A percentile compares a stretch with the other conserved stretches of the same genome.
phyloP scores from a whole-genome alignment of 75 land plant genomes.

The Adiantum capillusveneris region DNA sequence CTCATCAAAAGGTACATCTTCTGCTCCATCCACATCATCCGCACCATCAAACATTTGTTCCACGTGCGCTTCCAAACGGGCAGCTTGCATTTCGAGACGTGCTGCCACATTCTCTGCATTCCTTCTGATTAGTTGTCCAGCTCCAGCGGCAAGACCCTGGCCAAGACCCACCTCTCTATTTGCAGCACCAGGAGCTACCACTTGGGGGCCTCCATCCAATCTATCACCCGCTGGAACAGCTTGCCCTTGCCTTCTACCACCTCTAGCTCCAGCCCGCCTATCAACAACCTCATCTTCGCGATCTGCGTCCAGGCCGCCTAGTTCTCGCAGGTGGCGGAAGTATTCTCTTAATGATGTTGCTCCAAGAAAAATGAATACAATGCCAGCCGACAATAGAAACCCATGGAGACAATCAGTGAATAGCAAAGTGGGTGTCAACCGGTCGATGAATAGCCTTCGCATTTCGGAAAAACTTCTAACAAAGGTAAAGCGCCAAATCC shows the following conservation, averaged over 20 bases:
- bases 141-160: conserved; percentile 78
- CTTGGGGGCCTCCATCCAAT: conserved; percentile 22
- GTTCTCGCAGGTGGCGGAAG: conserved; percentile 73
- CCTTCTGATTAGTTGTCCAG: conserved; percentile 73
- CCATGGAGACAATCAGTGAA: conserved; percentile 94
- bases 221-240: conserved; percentile 44
- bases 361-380: conserved; percentile 94
- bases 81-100: conserved; percentile 84
- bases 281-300: conserved; percentile 55
- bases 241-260: conserved; percentile 41
- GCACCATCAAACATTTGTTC: conserved; percentile 98
- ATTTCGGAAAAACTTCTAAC: conserved; percentile 82
- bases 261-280: conserved; percentile 35
- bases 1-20: conserved; percentile 99
- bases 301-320: conserved; percentile 59
- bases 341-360: conserved; percentile 92
- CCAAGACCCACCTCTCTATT: conserved; percentile 59
- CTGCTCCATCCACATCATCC: conserved; percentile 99
- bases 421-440: conserved; percentile 55
- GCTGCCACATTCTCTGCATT: conserved; percentile 92
- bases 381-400: conserved; percentile 86
- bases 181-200: conserved; percentile 18
- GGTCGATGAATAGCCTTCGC: conserved; percentile 63
- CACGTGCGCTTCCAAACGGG: conserved; percentile 90
- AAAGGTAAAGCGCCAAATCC: conserved; percentile 93